Percentiles rank a stretch among this genome's conserved stretches.
Evolutionary conservation across 2,329 filamentous ascomycete species (phyloP).

Genomic region (Clarireedia paspali): DNA sequence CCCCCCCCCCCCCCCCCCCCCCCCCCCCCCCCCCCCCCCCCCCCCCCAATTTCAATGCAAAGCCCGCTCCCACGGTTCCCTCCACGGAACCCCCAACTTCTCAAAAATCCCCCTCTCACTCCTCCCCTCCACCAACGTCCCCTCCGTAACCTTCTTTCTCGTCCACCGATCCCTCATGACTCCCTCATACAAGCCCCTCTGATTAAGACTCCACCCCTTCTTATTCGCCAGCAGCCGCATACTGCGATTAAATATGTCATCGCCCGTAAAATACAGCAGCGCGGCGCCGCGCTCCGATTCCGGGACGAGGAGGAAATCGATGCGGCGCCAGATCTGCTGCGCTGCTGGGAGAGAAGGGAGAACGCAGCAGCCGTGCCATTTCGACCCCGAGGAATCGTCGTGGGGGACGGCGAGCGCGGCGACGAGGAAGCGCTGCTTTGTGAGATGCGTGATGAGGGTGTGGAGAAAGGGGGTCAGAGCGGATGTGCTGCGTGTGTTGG

Average conservation of each 20-base stretch:
- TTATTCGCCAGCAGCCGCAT: slow-evolving; percentile 71
- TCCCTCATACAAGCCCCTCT: slow-evolving; percentile 68
- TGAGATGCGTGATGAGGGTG: slow-evolving; percentile 54
- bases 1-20: too few relatives aligned
- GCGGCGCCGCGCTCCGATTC: slow-evolving; percentile 74
- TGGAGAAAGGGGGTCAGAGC: slow-evolving; percentile 57
- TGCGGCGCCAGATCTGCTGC: slow-evolving; percentile 60
- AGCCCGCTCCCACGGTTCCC: slow-evolving; percentile 67
- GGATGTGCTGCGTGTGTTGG: slow-evolving; percentile 41
- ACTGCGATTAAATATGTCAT: slow-evolving; percentile 89
- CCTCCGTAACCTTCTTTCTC: slow-evolving; percentile 55
- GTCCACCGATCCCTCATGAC: slow-evolving; percentile 49
- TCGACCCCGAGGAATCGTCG: slow-evolving; percentile 45
- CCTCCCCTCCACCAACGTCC: slow-evolving; percentile 63
- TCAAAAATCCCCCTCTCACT: slow-evolving; percentile 78
- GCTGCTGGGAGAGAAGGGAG: slow-evolving; percentile 43
- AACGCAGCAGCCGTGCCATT: slow-evolving; percentile 83
- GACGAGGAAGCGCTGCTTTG: slow-evolving; percentile 57
- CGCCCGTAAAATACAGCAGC: slow-evolving; percentile 90
- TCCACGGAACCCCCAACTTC: slow-evolving; percentile 75
- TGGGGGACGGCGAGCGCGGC: slow-evolving; percentile 54
- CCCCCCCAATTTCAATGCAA: slow-evolving; percentile 40
- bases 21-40: too few relatives aligned
- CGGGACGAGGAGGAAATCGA: slow-evolving; percentile 81
- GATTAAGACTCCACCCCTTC: slow-evolving; percentile 79